These are phyloP conservation scores for Leccinum griseonigrum DNA, from an alignment of 1,284 basidiomycete species.

Conservation along the genomic window DNA sequence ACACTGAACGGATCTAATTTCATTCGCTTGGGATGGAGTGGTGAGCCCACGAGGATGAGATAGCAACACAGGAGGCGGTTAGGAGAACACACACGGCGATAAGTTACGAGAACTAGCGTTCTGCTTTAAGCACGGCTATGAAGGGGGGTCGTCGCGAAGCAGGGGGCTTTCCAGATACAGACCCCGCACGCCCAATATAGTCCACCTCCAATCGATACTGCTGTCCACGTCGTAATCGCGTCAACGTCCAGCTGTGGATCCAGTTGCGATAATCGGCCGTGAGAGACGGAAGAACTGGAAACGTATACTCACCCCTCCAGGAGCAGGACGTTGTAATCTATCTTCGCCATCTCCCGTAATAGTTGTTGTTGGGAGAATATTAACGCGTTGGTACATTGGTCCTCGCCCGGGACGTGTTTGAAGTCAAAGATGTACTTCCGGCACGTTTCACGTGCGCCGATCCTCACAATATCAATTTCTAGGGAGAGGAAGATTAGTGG, in stretches of 20 bases:
- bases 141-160: constrained; percentile 57
- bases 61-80: constrained; percentile 30
- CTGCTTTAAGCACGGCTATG: constrained; percentile 52
- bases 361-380: constrained; percentile 64
- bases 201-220: constrained; percentile 62
- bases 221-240: constrained; percentile 59
- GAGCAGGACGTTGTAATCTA: constrained; percentile 61
- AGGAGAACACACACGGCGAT: constrained; percentile 29
- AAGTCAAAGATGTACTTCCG: constrained; percentile 64
- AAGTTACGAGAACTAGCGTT: constrained; percentile 32
- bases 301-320: constrained; percentile 56
- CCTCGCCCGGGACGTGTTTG: constrained; percentile 40
- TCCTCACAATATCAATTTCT: constrained; percentile 61
- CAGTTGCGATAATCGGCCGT: constrained; percentile 10
- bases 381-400: constrained; percentile 50
- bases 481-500: constrained; percentile 9
- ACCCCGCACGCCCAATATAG: constrained; percentile 67
- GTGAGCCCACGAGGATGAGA: constrained; percentile 29
- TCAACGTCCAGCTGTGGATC: constrained; percentile 60
- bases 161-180: constrained; percentile 45
- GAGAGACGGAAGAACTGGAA: constrained; percentile 4
- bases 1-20: constrained; percentile 16
- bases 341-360: constrained; percentile 51
- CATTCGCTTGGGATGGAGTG: constrained; percentile 17
- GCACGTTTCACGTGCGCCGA: constrained; percentile 50